These are phyloP conservation scores for Rosa lucieae DNA, from an alignment of 306 rosid species.

Conservation along the genomic window DNA sequence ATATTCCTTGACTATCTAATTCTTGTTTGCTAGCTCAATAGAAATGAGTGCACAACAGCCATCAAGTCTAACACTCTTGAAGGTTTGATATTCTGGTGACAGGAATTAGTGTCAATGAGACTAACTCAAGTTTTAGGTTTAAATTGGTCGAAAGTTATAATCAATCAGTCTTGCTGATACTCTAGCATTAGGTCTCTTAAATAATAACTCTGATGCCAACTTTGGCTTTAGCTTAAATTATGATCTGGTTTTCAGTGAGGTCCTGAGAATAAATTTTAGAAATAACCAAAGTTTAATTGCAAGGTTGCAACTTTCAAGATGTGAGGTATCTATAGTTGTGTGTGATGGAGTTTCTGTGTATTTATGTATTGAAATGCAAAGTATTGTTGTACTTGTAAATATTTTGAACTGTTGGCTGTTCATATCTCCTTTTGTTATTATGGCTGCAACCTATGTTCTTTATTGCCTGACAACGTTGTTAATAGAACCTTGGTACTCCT, in stretches of 20 bases:
- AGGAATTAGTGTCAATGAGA: background rate
- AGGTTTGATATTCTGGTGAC: background rate
- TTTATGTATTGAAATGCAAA: background rate
- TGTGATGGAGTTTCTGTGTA: background rate
- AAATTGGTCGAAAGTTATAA: background rate
- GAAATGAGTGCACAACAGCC: background rate
- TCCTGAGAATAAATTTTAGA: background rate
- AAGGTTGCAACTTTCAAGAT: background rate
- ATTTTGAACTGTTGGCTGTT: background rate
- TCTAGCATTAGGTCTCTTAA: background rate
- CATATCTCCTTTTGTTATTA: slow-evolving; percentile 5
- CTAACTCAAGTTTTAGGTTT: background rate
- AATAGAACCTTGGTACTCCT: background rate
- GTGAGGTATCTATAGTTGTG: background rate
- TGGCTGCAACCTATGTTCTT: background rate
- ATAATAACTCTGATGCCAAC: background rate
- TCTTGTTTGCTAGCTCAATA: background rate
- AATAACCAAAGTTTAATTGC: background rate
- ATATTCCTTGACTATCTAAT: background rate
- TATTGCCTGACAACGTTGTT: background rate
- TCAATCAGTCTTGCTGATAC: background rate
- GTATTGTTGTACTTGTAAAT: background rate
- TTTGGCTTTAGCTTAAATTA: background rate
- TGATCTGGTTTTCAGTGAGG: background rate
- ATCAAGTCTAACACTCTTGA: background rate